Evolutionary conservation across 1,139 yeast species (phyloP).

Genomic region (Taiozyma onychis): DNA sequence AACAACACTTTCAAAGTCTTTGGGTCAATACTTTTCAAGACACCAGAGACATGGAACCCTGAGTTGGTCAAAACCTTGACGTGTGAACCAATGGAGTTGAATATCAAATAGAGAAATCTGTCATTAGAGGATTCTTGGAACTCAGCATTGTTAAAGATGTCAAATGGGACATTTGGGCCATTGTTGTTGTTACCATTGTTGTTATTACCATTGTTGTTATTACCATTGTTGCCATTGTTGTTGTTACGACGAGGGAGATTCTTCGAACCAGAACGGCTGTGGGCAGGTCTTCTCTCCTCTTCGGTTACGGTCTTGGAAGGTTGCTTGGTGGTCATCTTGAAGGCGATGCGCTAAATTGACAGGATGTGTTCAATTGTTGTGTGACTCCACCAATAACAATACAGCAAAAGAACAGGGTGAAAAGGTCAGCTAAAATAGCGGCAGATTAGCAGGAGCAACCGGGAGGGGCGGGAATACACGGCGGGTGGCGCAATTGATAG

Average conservation of each 20-base stretch:
- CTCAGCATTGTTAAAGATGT: slow-evolving; percentile 6
- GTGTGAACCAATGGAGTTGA: slow-evolving; percentile 51
- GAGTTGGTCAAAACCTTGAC: slow-evolving; percentile 56
- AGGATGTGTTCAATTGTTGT: neutral
- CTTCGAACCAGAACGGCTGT: slow-evolving; percentile 16
- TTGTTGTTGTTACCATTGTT: neutral
- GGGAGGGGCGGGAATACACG: neutral
- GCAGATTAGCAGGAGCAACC: neutral
- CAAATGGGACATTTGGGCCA: slow-evolving; percentile 2
- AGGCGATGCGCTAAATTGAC: neutral
- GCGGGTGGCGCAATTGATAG: neutral
- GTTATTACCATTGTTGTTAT: neutral
- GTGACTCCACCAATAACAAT: neutral
- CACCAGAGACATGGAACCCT: slow-evolving; percentile 59
- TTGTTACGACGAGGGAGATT: slow-evolving; percentile 11
- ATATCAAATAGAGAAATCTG: slow-evolving; percentile 42
- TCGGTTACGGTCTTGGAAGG: neutral
- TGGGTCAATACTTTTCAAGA: slow-evolving; percentile 41
- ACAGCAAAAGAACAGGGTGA: neutral
- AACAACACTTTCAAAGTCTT: slow-evolving; percentile 29
- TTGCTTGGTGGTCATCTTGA: slow-evolving; percentile 6
- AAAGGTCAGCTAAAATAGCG: neutral
- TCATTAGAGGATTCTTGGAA: slow-evolving; percentile 35
- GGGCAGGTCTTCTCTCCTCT: slow-evolving; percentile 8
- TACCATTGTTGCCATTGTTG: neutral